Percentiles rank a stretch among this genome's conserved stretches.
These are phyloP conservation scores for Beta macrorhiza DNA, from an alignment of 179 eudicot species.

Conservation along the genomic window DNA sequence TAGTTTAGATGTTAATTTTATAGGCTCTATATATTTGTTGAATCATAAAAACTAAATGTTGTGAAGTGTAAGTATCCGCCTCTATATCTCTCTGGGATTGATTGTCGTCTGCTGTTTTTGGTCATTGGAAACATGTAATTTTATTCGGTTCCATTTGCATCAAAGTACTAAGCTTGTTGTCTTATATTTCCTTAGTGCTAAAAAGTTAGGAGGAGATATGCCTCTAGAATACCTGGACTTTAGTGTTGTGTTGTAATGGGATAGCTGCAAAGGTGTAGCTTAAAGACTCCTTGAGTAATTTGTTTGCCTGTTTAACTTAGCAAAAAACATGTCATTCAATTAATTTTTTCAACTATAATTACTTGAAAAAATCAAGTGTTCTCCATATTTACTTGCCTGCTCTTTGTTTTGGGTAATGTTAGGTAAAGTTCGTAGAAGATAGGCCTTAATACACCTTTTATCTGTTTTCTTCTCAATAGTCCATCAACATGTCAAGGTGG, in stretches of 20 bases:
- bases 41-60: too few relatives aligned
- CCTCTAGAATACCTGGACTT: not conserved
- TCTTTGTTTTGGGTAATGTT: too few relatives aligned
- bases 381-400: too few relatives aligned
- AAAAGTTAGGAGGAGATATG: not conserved
- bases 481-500: too few relatives aligned
- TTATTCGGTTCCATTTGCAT: not conserved
- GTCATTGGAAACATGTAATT: not conserved
- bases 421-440: too few relatives aligned
- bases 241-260: not conserved
- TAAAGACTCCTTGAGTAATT: not conserved
- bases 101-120: not conserved
- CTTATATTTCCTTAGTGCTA: not conserved
- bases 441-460: too few relatives aligned
- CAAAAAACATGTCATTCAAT: not conserved
- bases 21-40: too few relatives aligned
- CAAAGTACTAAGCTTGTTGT: not conserved
- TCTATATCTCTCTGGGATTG: not conserved
- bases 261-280: not conserved
- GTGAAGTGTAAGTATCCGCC: not conserved
- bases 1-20: too few relatives aligned
- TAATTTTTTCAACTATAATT: not conserved
- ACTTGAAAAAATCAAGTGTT: not conserved
- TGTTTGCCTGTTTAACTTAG: not conserved
- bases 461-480: too few relatives aligned